Evolutionary conservation across 495 filamentous ascomycete genomes (phyloP), one percentile per base, ranked within the genome.

Genomic region (Talaromyces wortmannii): DNA sequence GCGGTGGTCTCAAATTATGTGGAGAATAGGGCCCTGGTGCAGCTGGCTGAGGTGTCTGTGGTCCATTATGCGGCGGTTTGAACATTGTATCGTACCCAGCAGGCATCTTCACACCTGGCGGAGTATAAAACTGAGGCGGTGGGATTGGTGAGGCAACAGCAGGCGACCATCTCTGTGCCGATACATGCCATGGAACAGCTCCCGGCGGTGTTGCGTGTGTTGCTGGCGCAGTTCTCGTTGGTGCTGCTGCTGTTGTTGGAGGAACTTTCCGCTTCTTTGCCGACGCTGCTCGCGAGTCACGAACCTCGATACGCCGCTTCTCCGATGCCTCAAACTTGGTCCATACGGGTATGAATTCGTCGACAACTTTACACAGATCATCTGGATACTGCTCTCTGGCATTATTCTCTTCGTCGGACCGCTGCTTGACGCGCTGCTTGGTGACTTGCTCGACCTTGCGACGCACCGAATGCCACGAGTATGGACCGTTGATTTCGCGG

Each of bases 391-490:
- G 23, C 23, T 23, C 23, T 4, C 4, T 23, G 4, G 23, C 4
- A 4, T 1, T 23, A 4, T 4, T 63, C 48, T 62, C 61, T 55
- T 68, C 67, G 17, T 74, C 72, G 3, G 74, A 67, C 0, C 75
- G 62, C 46, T 66, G 70, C 55, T 75, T 71, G 56, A 73, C 68
- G 8, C 74, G 64, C 60, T 73, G 71, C 44, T 73, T 77, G 31
- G 74, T 75, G 6, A 74, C 68, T 18, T 70, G 45, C 55, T 77
- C 74, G 3, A 77, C 74, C 57, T 75, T 77, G 30, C 74, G 64
- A 6, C 74, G 74, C 13, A 77, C 74, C 13, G 72, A 75, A 17
- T 77, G 72, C 74, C 74, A 77, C 13, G 68, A 72, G 58, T 77
- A 77, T 8, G 71, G 69, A 42, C 72, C 67, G 18, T 71, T 72